These are phyloP conservation scores for Penicillium sp. DNA, from an alignment of 2,329 filamentous ascomycete genomes.

Conservation along the genomic window DNA sequence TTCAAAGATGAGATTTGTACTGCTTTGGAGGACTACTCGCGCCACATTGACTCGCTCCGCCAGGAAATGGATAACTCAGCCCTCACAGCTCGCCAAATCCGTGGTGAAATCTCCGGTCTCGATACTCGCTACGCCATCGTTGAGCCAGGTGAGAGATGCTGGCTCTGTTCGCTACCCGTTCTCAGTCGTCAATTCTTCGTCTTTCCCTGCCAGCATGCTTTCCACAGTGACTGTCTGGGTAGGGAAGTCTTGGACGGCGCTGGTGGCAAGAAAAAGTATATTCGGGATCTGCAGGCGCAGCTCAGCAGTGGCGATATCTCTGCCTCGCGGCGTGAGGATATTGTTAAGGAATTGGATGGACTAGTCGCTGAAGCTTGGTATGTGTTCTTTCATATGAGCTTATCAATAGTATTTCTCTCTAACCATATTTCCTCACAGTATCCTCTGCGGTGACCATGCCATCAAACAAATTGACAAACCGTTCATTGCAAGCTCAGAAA, in stretches of 20 bases:
- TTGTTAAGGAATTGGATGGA: constrained; percentile 86
- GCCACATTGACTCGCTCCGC: constrained; percentile 82
- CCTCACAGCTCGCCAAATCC: constrained; percentile 85
- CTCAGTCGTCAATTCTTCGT: constrained; percentile 94
- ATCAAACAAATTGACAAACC: constrained; percentile 94
- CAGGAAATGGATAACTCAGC: constrained; percentile 95
- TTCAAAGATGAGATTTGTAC: constrained; percentile 98
- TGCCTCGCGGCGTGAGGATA: constrained; percentile 71
- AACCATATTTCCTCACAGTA: constrained; percentile 52
- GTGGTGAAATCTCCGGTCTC: constrained; percentile 78
- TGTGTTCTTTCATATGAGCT: constrained; percentile 30
- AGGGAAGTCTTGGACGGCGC: constrained; percentile 79
- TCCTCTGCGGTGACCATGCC: constrained; percentile 90
- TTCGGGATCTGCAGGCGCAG: constrained; percentile 79
- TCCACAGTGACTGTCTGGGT: constrained; percentile 92
- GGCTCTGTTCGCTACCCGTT: constrained; percentile 79
- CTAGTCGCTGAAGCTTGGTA: constrained; percentile 87
- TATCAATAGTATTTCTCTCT: constrained; percentile 8
- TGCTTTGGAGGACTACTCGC: constrained; percentile 88
- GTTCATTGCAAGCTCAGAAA: constrained; percentile 72
- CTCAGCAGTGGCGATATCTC: constrained; percentile 72
- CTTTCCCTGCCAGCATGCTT: constrained; percentile 96
- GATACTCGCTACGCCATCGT: constrained; percentile 93
- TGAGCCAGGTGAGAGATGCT: constrained; percentile 92
- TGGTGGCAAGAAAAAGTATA: constrained; percentile 73